A percentile compares a stretch with the other conserved stretches of the same genome.
These are phyloP conservation scores for Nymphaea colorata DNA, from an alignment of 164 flowering plant species.

Conservation along the genomic window DNA sequence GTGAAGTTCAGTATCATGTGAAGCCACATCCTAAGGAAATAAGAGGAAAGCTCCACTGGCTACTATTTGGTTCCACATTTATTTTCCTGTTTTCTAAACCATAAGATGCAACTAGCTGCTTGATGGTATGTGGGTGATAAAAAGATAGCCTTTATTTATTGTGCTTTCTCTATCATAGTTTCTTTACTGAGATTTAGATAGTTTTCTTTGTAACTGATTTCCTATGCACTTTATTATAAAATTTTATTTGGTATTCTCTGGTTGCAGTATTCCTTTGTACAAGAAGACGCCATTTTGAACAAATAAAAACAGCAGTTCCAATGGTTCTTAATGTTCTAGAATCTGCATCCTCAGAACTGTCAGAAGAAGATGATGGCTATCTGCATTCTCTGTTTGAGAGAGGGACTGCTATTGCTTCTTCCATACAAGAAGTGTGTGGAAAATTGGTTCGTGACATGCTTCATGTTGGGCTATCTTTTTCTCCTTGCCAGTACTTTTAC, in stretches of 20 bases:
- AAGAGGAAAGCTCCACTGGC: not conserved
- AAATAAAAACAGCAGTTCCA: constrained; percentile 38
- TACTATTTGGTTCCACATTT: not conserved
- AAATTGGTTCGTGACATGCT: constrained; percentile 45
- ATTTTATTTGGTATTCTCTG: not conserved
- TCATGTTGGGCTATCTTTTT: constrained; percentile 1
- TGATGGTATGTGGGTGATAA: too few species aligned
- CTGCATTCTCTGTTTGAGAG: constrained; percentile 28
- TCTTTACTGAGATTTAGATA: not conserved
- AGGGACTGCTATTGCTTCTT: constrained; percentile 42
- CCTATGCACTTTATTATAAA: not conserved
- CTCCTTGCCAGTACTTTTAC: constrained; percentile 5
- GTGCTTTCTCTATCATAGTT: not conserved
- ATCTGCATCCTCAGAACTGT: constrained; percentile 19
- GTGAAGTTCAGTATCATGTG: too few species aligned
- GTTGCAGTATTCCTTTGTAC: constrained; percentile 48
- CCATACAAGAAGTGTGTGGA: constrained; percentile 35
- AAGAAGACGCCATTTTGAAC: constrained; percentile 71
- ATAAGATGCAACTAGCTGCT: not conserved
- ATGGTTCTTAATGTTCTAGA: constrained; percentile 26
- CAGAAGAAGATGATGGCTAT: constrained; percentile 21
- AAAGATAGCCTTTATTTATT: too few species aligned
- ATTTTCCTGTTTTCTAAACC: not conserved
- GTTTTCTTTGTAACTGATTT: not conserved
- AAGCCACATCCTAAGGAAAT: too few species aligned